These are phyloP conservation scores for Furcasterigmium furcatum DNA, from an alignment of 2,329 filamentous ascomycete genomes.

Conservation along the genomic window DNA sequence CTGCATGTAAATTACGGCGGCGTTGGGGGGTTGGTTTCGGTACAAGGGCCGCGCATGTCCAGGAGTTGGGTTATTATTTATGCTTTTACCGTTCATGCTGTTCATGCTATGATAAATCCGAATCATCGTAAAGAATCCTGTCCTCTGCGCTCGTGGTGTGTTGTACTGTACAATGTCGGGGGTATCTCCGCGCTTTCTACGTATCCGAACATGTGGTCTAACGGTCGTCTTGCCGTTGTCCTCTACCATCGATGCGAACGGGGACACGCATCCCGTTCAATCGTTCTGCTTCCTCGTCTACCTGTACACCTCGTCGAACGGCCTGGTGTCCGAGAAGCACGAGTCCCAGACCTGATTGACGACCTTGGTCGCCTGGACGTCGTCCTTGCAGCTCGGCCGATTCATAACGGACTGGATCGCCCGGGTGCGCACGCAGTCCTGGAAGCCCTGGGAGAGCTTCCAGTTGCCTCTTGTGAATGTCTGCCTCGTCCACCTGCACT, in stretches of 20 bases:
- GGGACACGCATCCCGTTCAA: neutral
- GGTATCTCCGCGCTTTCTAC: slow-evolving; percentile 18
- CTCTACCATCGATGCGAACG: too few relatives aligned
- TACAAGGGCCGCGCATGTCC: too few relatives aligned
- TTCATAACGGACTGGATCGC: slow-evolving; percentile 78
- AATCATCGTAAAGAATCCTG: too few relatives aligned
- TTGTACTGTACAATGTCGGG: neutral
- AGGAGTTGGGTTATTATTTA: too few relatives aligned
- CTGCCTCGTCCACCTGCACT: slow-evolving; percentile 88
- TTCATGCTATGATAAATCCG: too few relatives aligned
- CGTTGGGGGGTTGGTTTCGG: neutral
- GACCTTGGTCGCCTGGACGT: slow-evolving; percentile 79
- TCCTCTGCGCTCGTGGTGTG: neutral
- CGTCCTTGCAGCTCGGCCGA: slow-evolving; percentile 77
- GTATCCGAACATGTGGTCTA: too few relatives aligned
- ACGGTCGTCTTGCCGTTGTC: too few relatives aligned
- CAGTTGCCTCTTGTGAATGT: slow-evolving; percentile 82
- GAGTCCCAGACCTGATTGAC: slow-evolving; percentile 99
- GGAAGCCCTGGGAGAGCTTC: slow-evolving; percentile 87
- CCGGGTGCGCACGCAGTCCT: slow-evolving; percentile 81
- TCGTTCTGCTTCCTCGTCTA: slow-evolving; percentile 30
- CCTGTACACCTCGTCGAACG: slow-evolving; percentile 95
- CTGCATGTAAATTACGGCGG: slow-evolving; percentile 1
- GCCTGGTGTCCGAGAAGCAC: slow-evolving; percentile 89
- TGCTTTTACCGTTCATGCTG: too few relatives aligned